A percentile compares a stretch with the other conserved stretches of the same genome.
Evolutionary conservation across 495 filamentous ascomycete genomes (phyloP).

Genomic region (Bombardia bombarda): DNA sequence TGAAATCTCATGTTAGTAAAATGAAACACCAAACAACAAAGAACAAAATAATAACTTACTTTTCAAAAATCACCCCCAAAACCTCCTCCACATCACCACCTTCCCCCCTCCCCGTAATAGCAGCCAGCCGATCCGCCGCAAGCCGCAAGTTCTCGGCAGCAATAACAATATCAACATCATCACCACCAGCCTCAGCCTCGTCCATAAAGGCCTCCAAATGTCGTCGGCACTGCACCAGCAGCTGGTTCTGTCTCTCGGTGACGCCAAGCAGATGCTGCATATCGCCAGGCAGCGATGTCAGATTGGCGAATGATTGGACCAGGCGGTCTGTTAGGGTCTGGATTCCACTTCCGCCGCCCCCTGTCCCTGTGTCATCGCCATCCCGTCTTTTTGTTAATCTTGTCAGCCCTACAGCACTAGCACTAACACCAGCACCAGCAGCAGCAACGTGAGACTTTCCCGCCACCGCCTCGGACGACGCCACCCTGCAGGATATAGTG

Average conservation of each 20-base stretch:
- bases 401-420: slow-evolving; percentile 20
- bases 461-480: slow-evolving; percentile 2
- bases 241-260: slow-evolving; percentile 77
- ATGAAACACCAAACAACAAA: background rate
- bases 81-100: slow-evolving; percentile 94
- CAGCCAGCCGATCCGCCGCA: slow-evolving; percentile 71
- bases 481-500: slow-evolving; percentile 60
- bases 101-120: slow-evolving; percentile 82
- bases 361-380: no score
- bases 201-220: slow-evolving; percentile 65
- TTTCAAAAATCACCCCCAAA: slow-evolving; percentile 95
- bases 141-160: slow-evolving; percentile 85
- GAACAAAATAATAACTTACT: slow-evolving; percentile 40
- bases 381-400: no score
- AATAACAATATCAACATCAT: slow-evolving; percentile 62
- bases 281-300: slow-evolving; percentile 55
- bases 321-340: slow-evolving; percentile 60
- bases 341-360: no score
- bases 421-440: no score
- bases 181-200: slow-evolving; percentile 22
- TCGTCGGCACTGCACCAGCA: slow-evolving; percentile 62
- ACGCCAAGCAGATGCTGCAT: slow-evolving; percentile 82
- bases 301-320: slow-evolving; percentile 56
- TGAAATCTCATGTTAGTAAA: background rate
- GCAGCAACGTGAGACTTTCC: no score